Percentiles rank a stretch among this genome's conserved stretches.
Conservation (phyloP, 768 basidiomycete genomes). For the Agrocybe chaxingu region DNA sequence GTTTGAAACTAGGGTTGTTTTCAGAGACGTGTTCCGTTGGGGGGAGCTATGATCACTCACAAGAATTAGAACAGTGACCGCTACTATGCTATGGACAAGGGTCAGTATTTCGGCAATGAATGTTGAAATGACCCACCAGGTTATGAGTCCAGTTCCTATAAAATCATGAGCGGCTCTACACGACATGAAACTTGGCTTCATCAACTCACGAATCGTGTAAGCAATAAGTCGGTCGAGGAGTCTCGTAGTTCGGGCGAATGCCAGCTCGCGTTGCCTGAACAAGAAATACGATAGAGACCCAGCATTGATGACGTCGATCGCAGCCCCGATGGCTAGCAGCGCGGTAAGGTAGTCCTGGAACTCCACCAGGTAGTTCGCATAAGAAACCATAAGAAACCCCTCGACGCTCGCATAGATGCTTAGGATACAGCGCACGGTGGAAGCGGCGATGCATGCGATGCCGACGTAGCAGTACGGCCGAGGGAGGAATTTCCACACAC, state of each 20-base stretch:
- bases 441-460: neutral
- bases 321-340: neutral
- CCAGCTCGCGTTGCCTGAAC: neutral
- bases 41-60: neutral
- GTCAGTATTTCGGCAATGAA: neutral
- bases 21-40: too few relatives aligned
- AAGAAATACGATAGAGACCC: neutral
- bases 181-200: neutral
- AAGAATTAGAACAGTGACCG: neutral
- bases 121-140: neutral
- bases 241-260: neutral
- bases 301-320: neutral
- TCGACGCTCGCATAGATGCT: neutral
- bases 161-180: neutral
- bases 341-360: neutral
- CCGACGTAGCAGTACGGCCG: conserved; percentile 1
- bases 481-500: conserved; percentile 3
- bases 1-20: too few relatives aligned
- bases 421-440: neutral
- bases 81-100: neutral
- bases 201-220: conserved; percentile 1
- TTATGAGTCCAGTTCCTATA: neutral
- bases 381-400: neutral
- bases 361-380: neutral
- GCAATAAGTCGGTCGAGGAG: conserved; percentile 5